A percentile compares a stretch with the other conserved stretches of the same genome.
These are phyloP conservation scores for Chlorella sp. DNA, from an alignment of 139 green algal species.

Conservation along the genomic window DNA sequence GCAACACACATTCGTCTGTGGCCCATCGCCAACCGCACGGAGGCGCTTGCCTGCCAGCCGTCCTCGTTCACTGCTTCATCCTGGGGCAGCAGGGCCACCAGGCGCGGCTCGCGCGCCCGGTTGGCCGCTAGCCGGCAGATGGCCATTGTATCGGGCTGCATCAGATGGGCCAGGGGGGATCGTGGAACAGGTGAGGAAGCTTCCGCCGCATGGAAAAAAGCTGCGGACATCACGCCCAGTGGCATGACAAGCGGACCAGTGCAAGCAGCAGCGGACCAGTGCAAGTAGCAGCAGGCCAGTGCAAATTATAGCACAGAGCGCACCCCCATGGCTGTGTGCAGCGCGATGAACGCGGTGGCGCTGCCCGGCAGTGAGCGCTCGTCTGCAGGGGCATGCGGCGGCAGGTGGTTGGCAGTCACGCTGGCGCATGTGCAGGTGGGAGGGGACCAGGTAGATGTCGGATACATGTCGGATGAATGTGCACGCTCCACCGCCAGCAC, in stretches of 20 bases:
- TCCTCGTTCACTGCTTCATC: conserved; percentile 56
- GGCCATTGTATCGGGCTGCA: background rate
- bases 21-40: too few relatives aligned
- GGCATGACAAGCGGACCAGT: too few relatives aligned
- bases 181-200: too few relatives aligned
- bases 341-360: conserved; percentile 64
- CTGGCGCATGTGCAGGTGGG: too few relatives aligned
- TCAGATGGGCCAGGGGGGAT: too few relatives aligned
- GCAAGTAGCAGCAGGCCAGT: background rate
- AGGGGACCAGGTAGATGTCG: too few relatives aligned
- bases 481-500: too few relatives aligned
- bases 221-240: too few relatives aligned
- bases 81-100: conserved; percentile 70
- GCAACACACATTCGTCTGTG: too few relatives aligned
- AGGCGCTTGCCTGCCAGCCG: background rate
- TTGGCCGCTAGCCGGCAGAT: conserved; percentile 56
- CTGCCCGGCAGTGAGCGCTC: conserved; percentile 58
- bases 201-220: too few relatives aligned
- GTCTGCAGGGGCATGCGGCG: conserved; percentile 45
- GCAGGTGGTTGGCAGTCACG: too few relatives aligned
- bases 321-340: conserved; percentile 52
- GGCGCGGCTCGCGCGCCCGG: conserved; percentile 21
- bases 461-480: too few relatives aligned
- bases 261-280: background rate
- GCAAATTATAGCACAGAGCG: background rate